Percentiles rank a stretch among this genome's conserved stretches.
phyloP scores from a whole-genome alignment of 352 stramenopile species.

The Blastocystis sp. region DNA sequence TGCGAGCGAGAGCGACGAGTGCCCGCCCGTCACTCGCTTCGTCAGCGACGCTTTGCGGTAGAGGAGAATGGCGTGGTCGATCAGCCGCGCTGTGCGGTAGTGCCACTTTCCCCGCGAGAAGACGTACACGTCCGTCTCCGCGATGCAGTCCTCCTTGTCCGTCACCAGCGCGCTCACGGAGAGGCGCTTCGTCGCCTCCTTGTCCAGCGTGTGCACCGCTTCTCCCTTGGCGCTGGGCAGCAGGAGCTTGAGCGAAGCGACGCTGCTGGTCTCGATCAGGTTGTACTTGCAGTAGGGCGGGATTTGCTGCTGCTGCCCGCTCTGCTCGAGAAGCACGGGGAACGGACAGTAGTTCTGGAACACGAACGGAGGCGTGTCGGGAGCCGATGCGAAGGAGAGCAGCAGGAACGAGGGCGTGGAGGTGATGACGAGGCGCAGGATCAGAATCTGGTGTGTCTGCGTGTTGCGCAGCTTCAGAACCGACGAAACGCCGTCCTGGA shows the following conservation, averaged over 20 bases:
- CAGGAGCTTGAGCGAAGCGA: not conserved
- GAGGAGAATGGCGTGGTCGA: slow-evolving; percentile 34
- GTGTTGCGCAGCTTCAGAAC: not conserved
- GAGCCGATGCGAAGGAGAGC: not conserved
- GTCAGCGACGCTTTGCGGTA: slow-evolving; percentile 15
- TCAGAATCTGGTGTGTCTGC: slow-evolving; percentile 4
- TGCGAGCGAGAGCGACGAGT: slow-evolving; percentile 32
- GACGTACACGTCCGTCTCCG: slow-evolving; percentile 24
- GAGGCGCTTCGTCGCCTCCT: not conserved
- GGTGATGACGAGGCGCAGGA: not conserved
- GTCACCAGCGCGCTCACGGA: not conserved
- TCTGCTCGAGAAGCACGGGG: not conserved
- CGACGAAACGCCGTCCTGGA: not conserved
- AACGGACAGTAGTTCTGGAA: slow-evolving; percentile 61
- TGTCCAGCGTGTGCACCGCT: not conserved
- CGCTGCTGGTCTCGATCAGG: not conserved
- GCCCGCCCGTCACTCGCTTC: slow-evolving; percentile 22
- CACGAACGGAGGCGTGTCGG: not conserved
- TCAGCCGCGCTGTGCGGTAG: not conserved
- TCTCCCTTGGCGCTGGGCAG: not conserved
- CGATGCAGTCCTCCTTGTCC: slow-evolving; percentile 38
- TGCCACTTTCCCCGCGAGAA: not conserved
- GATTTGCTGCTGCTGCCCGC: not conserved
- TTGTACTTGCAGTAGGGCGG: not conserved
- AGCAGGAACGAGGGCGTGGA: not conserved